Base-by-base conservation (phyloP, 768 basidiomycete genomes). In the Daedaleopsis sinensis region DNA sequence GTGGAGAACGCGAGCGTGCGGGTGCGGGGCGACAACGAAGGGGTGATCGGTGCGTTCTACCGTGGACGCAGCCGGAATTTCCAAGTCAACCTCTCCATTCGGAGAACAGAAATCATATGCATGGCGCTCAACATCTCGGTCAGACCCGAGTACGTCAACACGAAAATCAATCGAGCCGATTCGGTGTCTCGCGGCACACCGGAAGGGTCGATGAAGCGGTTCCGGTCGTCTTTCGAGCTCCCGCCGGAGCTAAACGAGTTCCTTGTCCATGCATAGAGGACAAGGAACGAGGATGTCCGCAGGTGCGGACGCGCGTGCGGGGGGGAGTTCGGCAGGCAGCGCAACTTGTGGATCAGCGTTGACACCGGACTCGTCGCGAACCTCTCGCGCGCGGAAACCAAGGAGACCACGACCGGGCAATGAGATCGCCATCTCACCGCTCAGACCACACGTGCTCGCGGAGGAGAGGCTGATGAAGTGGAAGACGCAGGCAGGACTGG, bases 391-490 rank as follows among this genome's bases (percentile, higher is more conserved):
- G 7, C 51, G 51, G 11, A 52, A 35, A 52, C 51, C 51, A 47
- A 13, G 46, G 12, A n/a, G 12, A 35, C 55, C 43, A 48, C 24
- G 46, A n/a, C 13, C 42, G 13, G 39, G 18, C 11, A 56, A 56
- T 12, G 27, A 32, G 18, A 43, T 56, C 4, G 24, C 19, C n/a
- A 7, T 18, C 5, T 56, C 55, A n/a, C 5, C 55, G 18, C 55
- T 56, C 32, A n/a, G 55, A 37, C 55, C 55, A 7, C 42, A 43
- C 16, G 55, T 58, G 18, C 44, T 49, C 5, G 57, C 35, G 15
- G 42, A 58, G 8, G 57, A 58, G n/a, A n/a, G n/a, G n/a, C n/a
- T n/a, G n/a, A 16, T 47, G 47, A n/a, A 42, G 38, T 58, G 57
- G 49, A 9, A 32, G n/a, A 49, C 47, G 7, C 46, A 23, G 5